Percentiles rank a stretch among this genome's conserved stretches.
Evolutionary conservation across 1,139 yeast genomes (phyloP).

Genomic region (Pichia sp.): DNA sequence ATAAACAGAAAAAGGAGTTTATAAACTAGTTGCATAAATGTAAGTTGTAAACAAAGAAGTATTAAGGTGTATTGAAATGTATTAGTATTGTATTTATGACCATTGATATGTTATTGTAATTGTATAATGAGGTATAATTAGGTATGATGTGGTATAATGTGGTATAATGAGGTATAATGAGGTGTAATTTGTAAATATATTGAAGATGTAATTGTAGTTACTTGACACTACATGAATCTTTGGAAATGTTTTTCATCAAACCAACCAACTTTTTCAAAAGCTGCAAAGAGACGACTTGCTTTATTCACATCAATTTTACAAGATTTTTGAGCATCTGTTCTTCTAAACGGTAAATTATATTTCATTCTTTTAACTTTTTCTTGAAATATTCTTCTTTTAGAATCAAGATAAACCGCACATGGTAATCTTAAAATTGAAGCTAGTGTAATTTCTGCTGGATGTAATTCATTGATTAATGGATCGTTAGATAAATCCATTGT

Average conservation of each 20-base stretch:
- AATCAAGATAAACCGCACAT: conserved; percentile 80
- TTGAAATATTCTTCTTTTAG: conserved; percentile 80
- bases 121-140: background rate
- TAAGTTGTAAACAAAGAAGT: too few species aligned
- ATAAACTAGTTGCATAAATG: background rate
- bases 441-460: conserved; percentile 84
- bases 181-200: background rate
- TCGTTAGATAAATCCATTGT: conserved; percentile 85
- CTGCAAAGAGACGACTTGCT: conserved; percentile 86
- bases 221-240: conserved; percentile 29
- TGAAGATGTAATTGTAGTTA: background rate
- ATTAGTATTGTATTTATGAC: background rate
- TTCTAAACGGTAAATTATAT: conserved; percentile 76
- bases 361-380: conserved; percentile 80
- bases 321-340: conserved; percentile 97
- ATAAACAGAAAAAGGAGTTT: background rate
- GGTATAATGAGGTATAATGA: background rate
- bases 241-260: conserved; percentile 69
- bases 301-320: conserved; percentile 96
- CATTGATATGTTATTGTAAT: background rate
- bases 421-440: conserved; percentile 89
- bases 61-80: background rate
- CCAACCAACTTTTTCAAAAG: conserved; percentile 96
- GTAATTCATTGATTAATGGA: conserved; percentile 64
- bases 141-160: background rate